Percentiles rank a stretch among this genome's conserved stretches.
phyloP scores from a whole-genome alignment of 305 asterid genomes.

The Fraxinus platypoda region DNA sequence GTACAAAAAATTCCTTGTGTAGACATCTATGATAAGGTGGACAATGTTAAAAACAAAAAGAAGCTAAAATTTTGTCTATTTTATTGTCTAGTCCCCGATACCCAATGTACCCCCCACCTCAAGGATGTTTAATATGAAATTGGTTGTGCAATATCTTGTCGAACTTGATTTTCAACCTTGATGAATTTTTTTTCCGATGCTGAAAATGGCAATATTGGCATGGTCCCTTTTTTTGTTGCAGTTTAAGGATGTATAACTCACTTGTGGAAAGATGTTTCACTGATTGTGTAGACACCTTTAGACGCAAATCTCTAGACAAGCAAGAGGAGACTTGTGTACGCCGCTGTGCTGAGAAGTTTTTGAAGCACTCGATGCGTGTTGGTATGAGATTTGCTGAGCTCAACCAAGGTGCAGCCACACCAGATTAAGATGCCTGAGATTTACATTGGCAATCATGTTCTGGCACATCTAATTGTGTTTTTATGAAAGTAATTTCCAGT shows the following conservation, averaged over 20 bases:
- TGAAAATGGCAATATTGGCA: not conserved
- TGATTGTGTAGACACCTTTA: constrained; percentile 71
- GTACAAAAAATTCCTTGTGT: too few species aligned
- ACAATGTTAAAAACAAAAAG: not conserved
- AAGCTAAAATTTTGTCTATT: not conserved
- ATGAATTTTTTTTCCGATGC: not conserved
- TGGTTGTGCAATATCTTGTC: not conserved
- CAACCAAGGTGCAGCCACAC: constrained; percentile 90
- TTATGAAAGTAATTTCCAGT: not conserved
- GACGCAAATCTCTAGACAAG: constrained; percentile 66
- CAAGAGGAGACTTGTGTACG: constrained; percentile 92
- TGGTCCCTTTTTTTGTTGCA: constrained; percentile 31
- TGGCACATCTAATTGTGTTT: not conserved
- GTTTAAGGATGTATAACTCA: constrained; percentile 84
- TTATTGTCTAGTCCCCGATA: too few species aligned
- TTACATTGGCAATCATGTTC: not conserved
- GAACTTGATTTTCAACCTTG: not conserved
- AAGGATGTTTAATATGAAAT: not conserved
- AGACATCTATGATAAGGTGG: not conserved
- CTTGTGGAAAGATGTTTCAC: constrained; percentile 91
- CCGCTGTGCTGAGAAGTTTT: constrained; percentile 90
- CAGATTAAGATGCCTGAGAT: constrained; percentile 37
- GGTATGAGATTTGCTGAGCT: constrained; percentile 89
- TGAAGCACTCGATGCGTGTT: constrained; percentile 91
- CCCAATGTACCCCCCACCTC: too few species aligned